A percentile compares a stretch with the other conserved stretches of the same genome.
Conservation (phyloP, 176 grass and related monocot genomes). For the Typha latifolia region DNA sequence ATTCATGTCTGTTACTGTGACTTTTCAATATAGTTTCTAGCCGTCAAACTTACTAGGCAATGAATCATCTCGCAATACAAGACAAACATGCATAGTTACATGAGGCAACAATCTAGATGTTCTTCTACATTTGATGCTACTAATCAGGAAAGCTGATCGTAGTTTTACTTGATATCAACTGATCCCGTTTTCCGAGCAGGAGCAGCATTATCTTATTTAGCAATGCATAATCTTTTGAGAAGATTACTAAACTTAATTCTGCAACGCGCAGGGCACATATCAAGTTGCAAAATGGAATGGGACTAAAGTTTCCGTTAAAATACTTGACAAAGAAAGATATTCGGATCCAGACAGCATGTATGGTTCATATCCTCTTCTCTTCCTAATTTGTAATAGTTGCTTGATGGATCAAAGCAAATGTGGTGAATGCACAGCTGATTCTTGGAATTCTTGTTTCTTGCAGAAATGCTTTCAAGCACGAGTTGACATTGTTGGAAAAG, state of each 20-base stretch:
- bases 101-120: no score
- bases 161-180: no score
- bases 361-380: constrained; percentile 5
- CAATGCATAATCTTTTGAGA: no score
- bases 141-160: no score
- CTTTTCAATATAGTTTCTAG: no score
- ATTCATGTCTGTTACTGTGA: no score
- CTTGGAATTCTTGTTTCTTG: constrained; percentile 13
- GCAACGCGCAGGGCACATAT: constrained; percentile 48
- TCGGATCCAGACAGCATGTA: constrained; percentile 66
- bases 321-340: constrained; percentile 83
- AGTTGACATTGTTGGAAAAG: constrained; percentile 70
- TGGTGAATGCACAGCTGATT: neutral
- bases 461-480: constrained; percentile 76
- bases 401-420: constrained; percentile 1
- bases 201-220: no score
- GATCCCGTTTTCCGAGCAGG: no score
- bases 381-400: neutral
- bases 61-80: no score
- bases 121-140: no score
- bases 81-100: no score
- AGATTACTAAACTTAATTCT: constrained; percentile 1
- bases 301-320: constrained; percentile 84
- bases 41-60: no score
- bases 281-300: constrained; percentile 97